A percentile compares a stretch with the other conserved stretches of the same genome.
Conservation (phyloP, 2,329 filamentous ascomycete species). For the Aspergillus latus region DNA sequence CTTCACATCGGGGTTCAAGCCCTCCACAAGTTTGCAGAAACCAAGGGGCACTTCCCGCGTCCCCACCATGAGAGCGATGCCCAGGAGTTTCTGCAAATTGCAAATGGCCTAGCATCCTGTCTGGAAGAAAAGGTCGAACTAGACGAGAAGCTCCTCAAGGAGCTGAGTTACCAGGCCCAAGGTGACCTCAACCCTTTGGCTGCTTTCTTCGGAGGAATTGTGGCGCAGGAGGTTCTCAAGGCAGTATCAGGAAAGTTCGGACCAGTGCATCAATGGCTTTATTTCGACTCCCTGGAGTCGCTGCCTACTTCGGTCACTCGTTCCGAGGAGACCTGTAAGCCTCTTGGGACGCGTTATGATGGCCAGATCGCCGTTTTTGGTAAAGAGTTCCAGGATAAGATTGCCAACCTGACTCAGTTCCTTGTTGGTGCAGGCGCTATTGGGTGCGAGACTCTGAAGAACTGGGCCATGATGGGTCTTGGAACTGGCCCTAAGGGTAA, state of each 20-base stretch:
- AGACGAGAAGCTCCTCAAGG: constrained; percentile 87
- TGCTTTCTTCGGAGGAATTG: constrained; percentile 89
- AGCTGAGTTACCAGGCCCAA: constrained; percentile 89
- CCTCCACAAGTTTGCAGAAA: constrained; percentile 78
- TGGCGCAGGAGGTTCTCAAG: constrained; percentile 93
- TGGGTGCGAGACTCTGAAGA: constrained; percentile 98
- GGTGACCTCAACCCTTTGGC: constrained; percentile 91
- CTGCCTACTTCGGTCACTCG: constrained; percentile 73
- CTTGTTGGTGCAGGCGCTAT: constrained; percentile 95
- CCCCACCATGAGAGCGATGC: constrained; percentile 87
- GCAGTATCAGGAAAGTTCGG: constrained; percentile 97
- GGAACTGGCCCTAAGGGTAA: constrained; percentile 83
- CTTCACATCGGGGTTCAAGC: constrained; percentile 92
- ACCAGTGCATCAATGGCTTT: constrained; percentile 93
- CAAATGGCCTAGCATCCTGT: constrained; percentile 68
- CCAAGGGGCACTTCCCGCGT: constrained; percentile 68
- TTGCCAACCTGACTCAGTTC: constrained; percentile 87
- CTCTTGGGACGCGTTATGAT: constrained; percentile 82
- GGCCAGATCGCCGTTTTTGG: constrained; percentile 97
- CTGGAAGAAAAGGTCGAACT: constrained; percentile 74
- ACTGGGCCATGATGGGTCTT: constrained; percentile 98
- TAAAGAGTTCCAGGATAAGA: constrained; percentile 88
- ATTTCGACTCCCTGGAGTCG: constrained; percentile 97
- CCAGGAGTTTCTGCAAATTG: constrained; percentile 69
- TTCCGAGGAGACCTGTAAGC: constrained; percentile 84